Evolutionary conservation across 108 stramenopile species (phyloP).

Genomic region (Cyclotella distinguenda): DNA sequence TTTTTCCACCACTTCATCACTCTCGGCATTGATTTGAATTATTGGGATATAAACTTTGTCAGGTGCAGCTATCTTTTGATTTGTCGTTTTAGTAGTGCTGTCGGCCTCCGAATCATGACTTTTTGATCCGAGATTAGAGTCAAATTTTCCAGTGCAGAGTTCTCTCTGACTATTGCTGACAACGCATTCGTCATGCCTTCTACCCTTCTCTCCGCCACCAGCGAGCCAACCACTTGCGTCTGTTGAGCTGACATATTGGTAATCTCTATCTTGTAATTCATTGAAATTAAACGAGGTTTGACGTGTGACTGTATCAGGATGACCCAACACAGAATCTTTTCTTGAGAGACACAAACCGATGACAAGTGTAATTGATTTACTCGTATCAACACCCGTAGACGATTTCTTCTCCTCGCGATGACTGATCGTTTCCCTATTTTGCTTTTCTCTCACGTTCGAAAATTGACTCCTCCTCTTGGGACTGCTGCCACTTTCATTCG

Average conservation of each 20-base stretch:
- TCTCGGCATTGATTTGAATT: slow-evolving; percentile 75
- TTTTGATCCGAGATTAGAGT: slow-evolving; percentile 13
- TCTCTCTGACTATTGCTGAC: not conserved
- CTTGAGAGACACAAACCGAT: slow-evolving; percentile 80
- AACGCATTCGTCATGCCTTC: slow-evolving; percentile 10
- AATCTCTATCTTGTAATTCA: slow-evolving; percentile 87
- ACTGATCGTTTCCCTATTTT: slow-evolving; percentile 1
- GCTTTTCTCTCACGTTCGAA: slow-evolving; percentile 7
- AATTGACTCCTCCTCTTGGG: slow-evolving; percentile 25
- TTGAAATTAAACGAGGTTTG: slow-evolving; percentile 91
- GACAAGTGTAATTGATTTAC: slow-evolving; percentile 47
- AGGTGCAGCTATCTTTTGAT: slow-evolving; percentile 71
- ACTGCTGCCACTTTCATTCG: slow-evolving; percentile 8
- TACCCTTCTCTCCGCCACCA: slow-evolving; percentile 80
- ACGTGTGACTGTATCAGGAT: slow-evolving; percentile 83
- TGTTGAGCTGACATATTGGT: slow-evolving; percentile 87
- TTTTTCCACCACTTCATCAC: slow-evolving; percentile 53
- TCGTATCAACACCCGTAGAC: slow-evolving; percentile 6
- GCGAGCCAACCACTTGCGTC: slow-evolving; percentile 81
- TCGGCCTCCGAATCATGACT: slow-evolving; percentile 11
- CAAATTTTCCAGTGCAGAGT: not conserved
- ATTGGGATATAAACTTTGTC: slow-evolving; percentile 89
- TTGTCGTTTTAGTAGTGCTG: not conserved
- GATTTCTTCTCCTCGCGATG: slow-evolving; percentile 3
- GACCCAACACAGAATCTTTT: slow-evolving; percentile 57